Conservation (phyloP, 2,329 filamentous ascomycete species). For the Zasmidium angulare region DNA sequence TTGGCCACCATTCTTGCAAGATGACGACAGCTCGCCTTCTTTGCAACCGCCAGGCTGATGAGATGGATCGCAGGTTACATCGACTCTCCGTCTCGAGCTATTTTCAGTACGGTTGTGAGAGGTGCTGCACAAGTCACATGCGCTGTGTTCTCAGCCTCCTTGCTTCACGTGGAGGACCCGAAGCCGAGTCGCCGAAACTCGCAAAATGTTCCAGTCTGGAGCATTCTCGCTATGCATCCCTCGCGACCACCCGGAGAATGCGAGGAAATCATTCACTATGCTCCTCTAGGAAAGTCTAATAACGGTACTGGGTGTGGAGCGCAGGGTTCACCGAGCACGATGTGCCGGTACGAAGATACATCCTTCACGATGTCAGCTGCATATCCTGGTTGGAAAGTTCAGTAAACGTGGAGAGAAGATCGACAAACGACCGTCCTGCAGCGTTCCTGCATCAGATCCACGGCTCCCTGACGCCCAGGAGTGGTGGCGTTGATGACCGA, state of each 20-base stretch:
- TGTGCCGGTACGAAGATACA: not conserved
- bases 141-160: not conserved
- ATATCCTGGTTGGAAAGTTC: too few relatives aligned
- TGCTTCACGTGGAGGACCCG: not conserved
- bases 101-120: too few relatives aligned
- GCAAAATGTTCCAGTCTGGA: not conserved
- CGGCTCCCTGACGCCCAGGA: not conserved
- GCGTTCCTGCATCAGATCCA: not conserved
- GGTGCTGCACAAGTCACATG: too few relatives aligned
- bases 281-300: not conserved
- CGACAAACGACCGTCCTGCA: not conserved
- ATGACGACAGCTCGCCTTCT: not conserved
- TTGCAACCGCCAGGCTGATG: not conserved
- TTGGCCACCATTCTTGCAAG: not conserved
- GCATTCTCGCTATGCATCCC: too few relatives aligned
- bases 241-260: not conserved
- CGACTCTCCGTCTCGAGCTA: too few relatives aligned
- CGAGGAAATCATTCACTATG: not conserved
- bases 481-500: not conserved
- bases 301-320: not conserved
- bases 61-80: too few relatives aligned
- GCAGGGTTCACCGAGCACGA: not conserved
- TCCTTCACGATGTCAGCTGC: not conserved
- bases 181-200: not conserved
- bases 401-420: too few relatives aligned